Percentiles rank a stretch among this genome's conserved stretches.
phyloP scores from a whole-genome alignment of 441 rosid genomes.

The Brassica hybrid region DNA sequence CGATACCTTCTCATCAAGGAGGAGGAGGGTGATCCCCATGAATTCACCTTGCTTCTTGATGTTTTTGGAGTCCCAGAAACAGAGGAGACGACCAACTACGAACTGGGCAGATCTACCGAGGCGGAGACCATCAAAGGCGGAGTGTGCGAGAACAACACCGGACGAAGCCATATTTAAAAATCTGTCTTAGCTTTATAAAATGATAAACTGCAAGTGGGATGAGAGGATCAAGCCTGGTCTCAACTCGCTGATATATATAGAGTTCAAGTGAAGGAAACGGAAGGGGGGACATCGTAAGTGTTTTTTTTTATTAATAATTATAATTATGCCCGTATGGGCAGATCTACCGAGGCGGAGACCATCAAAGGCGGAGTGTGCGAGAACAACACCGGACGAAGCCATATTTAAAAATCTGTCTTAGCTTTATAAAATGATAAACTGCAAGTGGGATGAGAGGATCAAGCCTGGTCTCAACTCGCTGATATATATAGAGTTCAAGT shows the following conservation, averaged over 20 bases:
- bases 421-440: background rate
- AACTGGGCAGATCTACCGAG: background rate
- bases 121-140: background rate
- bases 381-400: too few species aligned
- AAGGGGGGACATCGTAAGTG: background rate
- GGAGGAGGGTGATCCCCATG: background rate
- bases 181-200: background rate
- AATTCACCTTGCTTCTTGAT: background rate
- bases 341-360: background rate
- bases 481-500: background rate
- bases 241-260: background rate
- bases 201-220: background rate
- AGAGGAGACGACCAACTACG: background rate
- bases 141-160: background rate
- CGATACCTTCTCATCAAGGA: background rate
- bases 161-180: background rate
- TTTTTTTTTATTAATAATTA: too few species aligned
- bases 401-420: too few species aligned
- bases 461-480: background rate
- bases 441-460: background rate
- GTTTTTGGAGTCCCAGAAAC: background rate
- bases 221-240: background rate
- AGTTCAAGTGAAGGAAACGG: background rate
- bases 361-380: background rate
- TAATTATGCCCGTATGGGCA: too few species aligned